Percentiles rank a stretch among this genome's conserved stretches.
phyloP scores from a whole-genome alignment of 208 protist genomes.

The Zelonia costaricensis region DNA sequence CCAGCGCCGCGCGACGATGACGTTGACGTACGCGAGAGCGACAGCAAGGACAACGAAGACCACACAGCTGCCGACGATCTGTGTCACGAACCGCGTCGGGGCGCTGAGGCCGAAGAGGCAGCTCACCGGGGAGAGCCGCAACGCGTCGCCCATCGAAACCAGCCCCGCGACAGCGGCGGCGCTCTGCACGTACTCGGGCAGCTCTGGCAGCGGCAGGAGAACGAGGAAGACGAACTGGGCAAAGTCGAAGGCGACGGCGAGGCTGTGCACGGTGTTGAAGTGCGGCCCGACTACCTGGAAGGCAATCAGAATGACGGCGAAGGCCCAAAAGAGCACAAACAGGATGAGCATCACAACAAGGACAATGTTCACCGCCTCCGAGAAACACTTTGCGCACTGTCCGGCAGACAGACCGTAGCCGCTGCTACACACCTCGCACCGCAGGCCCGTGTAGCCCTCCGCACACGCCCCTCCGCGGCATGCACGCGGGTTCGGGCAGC shows the following conservation, averaged over 20 bases:
- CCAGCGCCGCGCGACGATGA: constrained; percentile 18
- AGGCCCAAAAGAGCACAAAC: constrained; percentile 15
- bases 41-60: constrained; percentile 16
- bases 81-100: constrained; percentile 20
- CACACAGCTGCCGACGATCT: constrained; percentile 8
- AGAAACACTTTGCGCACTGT: constrained; percentile 40
- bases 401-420: constrained; percentile 34
- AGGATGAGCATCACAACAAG: constrained; percentile 24
- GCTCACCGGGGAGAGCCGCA: constrained; percentile 20
- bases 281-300: constrained; percentile 32
- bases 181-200: constrained; percentile 33
- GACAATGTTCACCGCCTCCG: constrained; percentile 26
- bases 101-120: constrained; percentile 25
- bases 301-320: constrained; percentile 16
- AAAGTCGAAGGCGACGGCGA: constrained; percentile 26
- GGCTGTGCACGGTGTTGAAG: constrained; percentile 19
- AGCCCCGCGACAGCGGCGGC: constrained; percentile 24
- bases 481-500: constrained; percentile 23
- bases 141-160: constrained; percentile 18
- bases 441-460: constrained; percentile 36
- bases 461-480: constrained; percentile 27
- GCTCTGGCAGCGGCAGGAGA: constrained; percentile 26
- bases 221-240: constrained; percentile 25
- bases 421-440: constrained; percentile 31
- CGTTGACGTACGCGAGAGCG: constrained; percentile 28